Conservation (phyloP, 148 eudicot species). For the Oxyria digyna region DNA sequence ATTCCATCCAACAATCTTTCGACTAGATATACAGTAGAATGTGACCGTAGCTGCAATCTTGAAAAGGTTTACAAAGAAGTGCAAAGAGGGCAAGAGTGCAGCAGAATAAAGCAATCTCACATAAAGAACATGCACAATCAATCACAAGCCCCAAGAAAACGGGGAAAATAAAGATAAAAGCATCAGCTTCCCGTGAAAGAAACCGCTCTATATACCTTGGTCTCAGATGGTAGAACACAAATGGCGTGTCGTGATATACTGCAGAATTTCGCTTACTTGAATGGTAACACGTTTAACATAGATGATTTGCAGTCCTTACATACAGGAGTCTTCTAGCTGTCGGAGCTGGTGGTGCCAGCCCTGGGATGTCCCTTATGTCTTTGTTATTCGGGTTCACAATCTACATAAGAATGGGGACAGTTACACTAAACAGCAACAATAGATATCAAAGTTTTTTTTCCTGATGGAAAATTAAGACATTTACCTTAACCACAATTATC, state of each 20-base stretch:
- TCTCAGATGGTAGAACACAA: not conserved
- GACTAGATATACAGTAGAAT: slow-evolving; percentile 9
- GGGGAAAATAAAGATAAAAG: slow-evolving; percentile 1
- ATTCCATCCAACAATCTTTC: not conserved
- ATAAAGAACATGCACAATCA: slow-evolving; percentile 20
- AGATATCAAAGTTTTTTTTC: not conserved
- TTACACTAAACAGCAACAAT: not conserved
- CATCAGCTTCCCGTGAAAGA: slow-evolving; percentile 4
- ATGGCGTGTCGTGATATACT: not conserved
- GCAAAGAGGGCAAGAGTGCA: slow-evolving; percentile 9
- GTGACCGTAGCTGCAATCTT: not conserved
- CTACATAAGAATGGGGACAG: slow-evolving; percentile 17
- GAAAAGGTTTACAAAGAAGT: not conserved
- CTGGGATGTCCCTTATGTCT: slow-evolving; percentile 81
- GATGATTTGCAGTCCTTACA: slow-evolving; percentile 22
- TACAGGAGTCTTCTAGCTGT: slow-evolving; percentile 57
- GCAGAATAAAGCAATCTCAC: slow-evolving; percentile 9
- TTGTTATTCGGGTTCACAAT: slow-evolving; percentile 83
- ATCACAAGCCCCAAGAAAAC: slow-evolving; percentile 9
- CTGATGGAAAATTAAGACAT: not conserved
- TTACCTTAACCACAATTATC: slow-evolving; percentile 88
- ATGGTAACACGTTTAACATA: slow-evolving; percentile 12
- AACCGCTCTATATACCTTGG: slow-evolving; percentile 5
- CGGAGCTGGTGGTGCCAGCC: slow-evolving; percentile 95
- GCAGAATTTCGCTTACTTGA: not conserved